Percentiles rank a stretch among this genome's conserved stretches.
Conservation (phyloP, 2,329 filamentous ascomycete genomes). For the Aspergillus fijiensis region DNA sequence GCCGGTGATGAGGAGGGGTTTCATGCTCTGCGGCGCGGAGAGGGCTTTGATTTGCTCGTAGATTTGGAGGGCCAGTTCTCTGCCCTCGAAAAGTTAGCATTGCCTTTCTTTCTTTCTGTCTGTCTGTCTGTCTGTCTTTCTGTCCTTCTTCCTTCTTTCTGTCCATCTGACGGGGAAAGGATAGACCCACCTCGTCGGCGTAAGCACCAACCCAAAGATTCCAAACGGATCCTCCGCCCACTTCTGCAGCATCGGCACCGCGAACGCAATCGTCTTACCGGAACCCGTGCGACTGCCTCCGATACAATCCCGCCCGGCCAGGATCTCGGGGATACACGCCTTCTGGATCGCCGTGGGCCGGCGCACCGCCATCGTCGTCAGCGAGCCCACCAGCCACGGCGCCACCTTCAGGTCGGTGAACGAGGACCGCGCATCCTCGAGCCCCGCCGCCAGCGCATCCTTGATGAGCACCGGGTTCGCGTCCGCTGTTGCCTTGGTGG, state of each 20-base stretch:
- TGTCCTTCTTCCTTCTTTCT: background rate
- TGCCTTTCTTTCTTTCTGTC: background rate
- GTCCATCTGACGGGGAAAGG: background rate
- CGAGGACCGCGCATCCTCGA: conserved; percentile 51
- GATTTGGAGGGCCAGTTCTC: conserved; percentile 92
- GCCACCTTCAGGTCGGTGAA: conserved; percentile 73
- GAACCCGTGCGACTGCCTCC: conserved; percentile 93
- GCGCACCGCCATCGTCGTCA: conserved; percentile 76
- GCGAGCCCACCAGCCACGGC: conserved; percentile 84
- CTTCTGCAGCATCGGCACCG: conserved; percentile 87
- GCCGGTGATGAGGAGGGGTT: conserved; percentile 85
- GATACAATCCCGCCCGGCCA: conserved; percentile 90
- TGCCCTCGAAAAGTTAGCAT: conserved; percentile 25
- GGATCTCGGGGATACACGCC: conserved; percentile 86
- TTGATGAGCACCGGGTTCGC: conserved; percentile 40
- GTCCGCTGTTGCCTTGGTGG: conserved; percentile 16
- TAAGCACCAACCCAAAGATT: conserved; percentile 86
- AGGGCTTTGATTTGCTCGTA: conserved; percentile 95
- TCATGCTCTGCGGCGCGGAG: conserved; percentile 81
- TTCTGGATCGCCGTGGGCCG: conserved; percentile 90
- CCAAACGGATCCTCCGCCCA: conserved; percentile 91
- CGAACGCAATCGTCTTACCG: conserved; percentile 95
- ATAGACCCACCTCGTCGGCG: conserved; percentile 67
- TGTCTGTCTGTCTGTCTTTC: background rate
- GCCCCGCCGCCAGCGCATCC: conserved; percentile 42